These are phyloP conservation scores for Porcisia deanei DNA, from an alignment of 208 protist species.

Conservation along the genomic window DNA sequence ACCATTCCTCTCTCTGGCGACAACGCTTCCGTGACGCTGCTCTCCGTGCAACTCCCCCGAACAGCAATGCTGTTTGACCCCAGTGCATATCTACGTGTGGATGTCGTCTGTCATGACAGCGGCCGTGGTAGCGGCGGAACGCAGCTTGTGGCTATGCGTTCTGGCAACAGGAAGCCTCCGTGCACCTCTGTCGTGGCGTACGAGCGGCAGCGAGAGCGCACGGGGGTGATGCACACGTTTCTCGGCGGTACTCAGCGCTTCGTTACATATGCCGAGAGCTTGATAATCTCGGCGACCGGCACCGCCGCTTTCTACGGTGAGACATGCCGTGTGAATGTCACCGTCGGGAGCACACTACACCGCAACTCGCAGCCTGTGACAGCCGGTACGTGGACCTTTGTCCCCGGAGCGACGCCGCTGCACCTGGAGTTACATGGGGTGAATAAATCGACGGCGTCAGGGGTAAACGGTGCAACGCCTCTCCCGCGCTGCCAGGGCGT, in stretches of 20 bases:
- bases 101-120: slow-evolving; percentile 20
- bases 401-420: slow-evolving; percentile 14
- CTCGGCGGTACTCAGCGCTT: slow-evolving; percentile 9
- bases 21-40: slow-evolving; percentile 14
- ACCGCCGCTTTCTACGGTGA: slow-evolving; percentile 31
- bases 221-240: slow-evolving; percentile 11
- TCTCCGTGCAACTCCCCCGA: slow-evolving; percentile 28
- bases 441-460: not conserved
- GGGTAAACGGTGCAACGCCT: not conserved
- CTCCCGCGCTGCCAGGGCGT: not conserved
- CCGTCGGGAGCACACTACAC: slow-evolving; percentile 19
- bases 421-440: not conserved
- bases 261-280: slow-evolving; percentile 30
- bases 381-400: slow-evolving; percentile 27
- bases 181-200: slow-evolving; percentile 27
- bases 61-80: slow-evolving; percentile 21
- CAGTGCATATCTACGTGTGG: slow-evolving; percentile 27
- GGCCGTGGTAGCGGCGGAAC: slow-evolving; percentile 26
- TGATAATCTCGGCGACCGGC: slow-evolving; percentile 22
- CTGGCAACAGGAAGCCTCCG: slow-evolving; percentile 8
- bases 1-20: slow-evolving; percentile 14
- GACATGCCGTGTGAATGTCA: slow-evolving; percentile 26
- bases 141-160: slow-evolving; percentile 19
- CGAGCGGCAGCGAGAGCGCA: slow-evolving; percentile 34
- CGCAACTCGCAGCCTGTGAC: slow-evolving; percentile 20